These are phyloP conservation scores for Penicillium sp. DNA, from an alignment of 2,329 filamentous ascomycete species.

Conservation along the genomic window DNA sequence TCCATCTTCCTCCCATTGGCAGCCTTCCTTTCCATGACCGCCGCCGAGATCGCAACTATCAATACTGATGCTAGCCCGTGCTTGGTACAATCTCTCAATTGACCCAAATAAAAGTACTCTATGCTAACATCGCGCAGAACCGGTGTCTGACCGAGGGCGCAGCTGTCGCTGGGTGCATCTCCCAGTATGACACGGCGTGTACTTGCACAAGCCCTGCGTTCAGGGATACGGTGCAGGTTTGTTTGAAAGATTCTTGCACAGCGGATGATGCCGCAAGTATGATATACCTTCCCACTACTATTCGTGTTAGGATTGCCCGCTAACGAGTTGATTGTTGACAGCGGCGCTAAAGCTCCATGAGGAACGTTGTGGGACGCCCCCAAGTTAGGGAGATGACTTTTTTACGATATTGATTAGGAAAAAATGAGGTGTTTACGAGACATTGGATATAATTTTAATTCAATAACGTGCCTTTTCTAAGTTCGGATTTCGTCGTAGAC, in stretches of 20 bases:
- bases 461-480: background rate
- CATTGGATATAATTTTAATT: background rate
- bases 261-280: slow-evolving; percentile 22
- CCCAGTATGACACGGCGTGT: slow-evolving; percentile 20
- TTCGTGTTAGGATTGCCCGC: background rate
- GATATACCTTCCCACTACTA: background rate
- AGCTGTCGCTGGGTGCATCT: slow-evolving; percentile 21
- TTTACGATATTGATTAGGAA: background rate
- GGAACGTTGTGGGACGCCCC: slow-evolving; percentile 8
- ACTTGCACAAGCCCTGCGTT: slow-evolving; percentile 26
- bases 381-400: background rate
- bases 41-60: slow-evolving; percentile 13
- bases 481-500: background rate
- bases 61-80: slow-evolving; percentile 17
- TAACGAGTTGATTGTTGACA: background rate
- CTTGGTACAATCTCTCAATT: slow-evolving; percentile 12
- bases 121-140: slow-evolving; percentile 16
- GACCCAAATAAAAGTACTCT: background rate
- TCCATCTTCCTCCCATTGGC: slow-evolving; percentile 24
- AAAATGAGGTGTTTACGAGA: background rate
- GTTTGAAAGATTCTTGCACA: slow-evolving; percentile 21
- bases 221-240: slow-evolving; percentile 20
- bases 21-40: slow-evolving; percentile 22
- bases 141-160: slow-evolving; percentile 22
- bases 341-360: slow-evolving; percentile 10